phyloP scores from a whole-genome alignment of 768 basidiomycete genomes.

The Suillus subalutaceus region DNA sequence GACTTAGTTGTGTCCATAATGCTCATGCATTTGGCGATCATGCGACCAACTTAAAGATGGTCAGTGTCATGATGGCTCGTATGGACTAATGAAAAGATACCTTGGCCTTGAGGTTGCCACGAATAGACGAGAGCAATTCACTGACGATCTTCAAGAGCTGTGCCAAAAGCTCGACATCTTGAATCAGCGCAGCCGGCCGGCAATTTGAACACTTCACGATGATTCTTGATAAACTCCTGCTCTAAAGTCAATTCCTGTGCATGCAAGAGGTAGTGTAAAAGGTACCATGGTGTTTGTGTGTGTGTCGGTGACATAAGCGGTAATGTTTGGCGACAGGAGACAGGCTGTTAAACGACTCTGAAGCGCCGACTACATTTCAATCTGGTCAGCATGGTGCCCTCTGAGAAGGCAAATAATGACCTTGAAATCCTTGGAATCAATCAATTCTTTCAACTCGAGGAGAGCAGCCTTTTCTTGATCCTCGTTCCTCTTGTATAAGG shows the following conservation, averaged over 20 bases:
- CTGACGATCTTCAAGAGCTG: slow-evolving; percentile 6
- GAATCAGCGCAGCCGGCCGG: neutral
- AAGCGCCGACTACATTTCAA: neutral
- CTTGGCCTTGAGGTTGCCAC: slow-evolving; percentile 7
- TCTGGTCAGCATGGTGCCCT: neutral
- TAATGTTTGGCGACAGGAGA: slow-evolving; percentile 10
- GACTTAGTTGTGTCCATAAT: slow-evolving; percentile 8
- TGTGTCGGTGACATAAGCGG: neutral
- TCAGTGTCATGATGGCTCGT: neutral
- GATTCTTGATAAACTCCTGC: slow-evolving; percentile 9
- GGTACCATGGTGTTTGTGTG: slow-evolving; percentile 9
- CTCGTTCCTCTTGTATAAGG: neutral
- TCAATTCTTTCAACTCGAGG: neutral
- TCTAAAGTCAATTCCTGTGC: neutral
- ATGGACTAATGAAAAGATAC: neutral
- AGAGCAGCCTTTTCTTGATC: neutral
- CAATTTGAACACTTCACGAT: slow-evolving; percentile 8
- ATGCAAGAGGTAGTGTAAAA: neutral
- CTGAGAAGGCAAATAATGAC: neutral
- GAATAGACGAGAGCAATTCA: neutral
- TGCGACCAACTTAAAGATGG: neutral
- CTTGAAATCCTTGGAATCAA: neutral
- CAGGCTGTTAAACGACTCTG: slow-evolving; percentile 1
- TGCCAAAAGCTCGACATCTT: slow-evolving; percentile 6
- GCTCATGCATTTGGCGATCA: neutral